Evolutionary conservation across 768 basidiomycete species (phyloP), one percentile per base, ranked within the genome.

Genomic region (Pleurotus salmoneostramineus): DNA sequence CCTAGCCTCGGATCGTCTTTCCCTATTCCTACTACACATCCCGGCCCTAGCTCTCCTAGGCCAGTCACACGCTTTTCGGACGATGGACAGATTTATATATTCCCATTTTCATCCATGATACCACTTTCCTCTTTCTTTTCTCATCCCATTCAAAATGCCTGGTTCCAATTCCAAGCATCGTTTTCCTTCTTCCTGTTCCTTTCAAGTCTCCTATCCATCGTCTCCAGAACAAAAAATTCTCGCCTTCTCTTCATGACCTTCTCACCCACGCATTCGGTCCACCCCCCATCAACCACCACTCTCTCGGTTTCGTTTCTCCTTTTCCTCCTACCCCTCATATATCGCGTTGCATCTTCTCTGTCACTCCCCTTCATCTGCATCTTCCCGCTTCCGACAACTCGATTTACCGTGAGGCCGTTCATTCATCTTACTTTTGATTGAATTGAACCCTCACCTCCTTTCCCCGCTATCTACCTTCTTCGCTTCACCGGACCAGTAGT

Each of bases 21-120:
- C 52, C 52, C 34, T n/a, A 15, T 55, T 36, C 21, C 21, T 27
- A 27, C 21, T 21, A 55, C 31, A 27, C 35, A n/a, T 34, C 35
- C 37, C 6, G 11, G 37, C 27, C 27, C 31, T 35, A 36, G 31
- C 37, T 43, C 36, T 33, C 37, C 43, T 43, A 8, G 8, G 8
- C 8, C 37, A 55, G 37, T 55, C 40, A 55, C 52, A 55, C 52
- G 52, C 21, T 33, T 55, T 33, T 36, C 43, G 52, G 40, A 55
- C 52, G 40, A 43, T 55, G 36, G 52, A 55, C 52, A 55, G n/a
- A 40, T 42, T 55, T 33, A 55, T 55, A 31, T 55, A 55, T 55
- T 55, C 52, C 52, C 52, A 55, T 55, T 11, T 55, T 43, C 27
- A 55, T 40, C 43, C 52, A 55, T 55, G 52, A 55, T 55, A 55